These are phyloP conservation scores for Colletotrichum sp. DNA, from an alignment of 2,329 filamentous ascomycete genomes.

Conservation along the genomic window DNA sequence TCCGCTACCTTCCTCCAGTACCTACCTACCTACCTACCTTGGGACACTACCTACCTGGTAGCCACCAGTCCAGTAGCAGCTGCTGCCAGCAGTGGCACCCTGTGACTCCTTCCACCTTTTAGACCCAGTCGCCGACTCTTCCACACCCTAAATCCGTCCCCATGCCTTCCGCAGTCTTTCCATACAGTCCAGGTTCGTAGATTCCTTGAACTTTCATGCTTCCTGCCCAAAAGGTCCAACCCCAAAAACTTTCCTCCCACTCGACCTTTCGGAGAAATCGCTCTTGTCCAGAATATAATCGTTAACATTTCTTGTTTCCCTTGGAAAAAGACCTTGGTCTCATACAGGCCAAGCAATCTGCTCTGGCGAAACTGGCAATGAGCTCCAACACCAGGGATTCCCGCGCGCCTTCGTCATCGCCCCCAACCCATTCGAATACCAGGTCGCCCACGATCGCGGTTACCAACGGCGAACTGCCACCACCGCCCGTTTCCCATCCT, in stretches of 20 bases:
- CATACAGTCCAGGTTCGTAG: conserved; percentile 15
- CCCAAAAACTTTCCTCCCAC: background rate
- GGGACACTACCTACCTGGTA: background rate
- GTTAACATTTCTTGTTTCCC: conserved; percentile 8
- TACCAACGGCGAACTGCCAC: conserved; percentile 21
- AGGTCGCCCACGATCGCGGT: background rate
- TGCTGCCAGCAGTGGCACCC: background rate
- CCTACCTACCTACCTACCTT: background rate
- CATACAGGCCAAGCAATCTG: conserved; percentile 43
- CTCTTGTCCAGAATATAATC: background rate
- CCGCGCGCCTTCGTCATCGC: conserved; percentile 24
- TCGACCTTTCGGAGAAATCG: background rate
- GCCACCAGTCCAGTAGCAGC: background rate
- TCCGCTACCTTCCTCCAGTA: background rate
- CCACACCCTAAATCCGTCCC: background rate
- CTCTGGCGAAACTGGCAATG: conserved; percentile 51
- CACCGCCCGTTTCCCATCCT: conserved; percentile 30
- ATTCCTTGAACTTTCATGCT: background rate
- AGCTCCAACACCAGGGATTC: conserved; percentile 35
- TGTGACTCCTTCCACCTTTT: conserved; percentile 9
- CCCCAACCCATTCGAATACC: conserved; percentile 32
- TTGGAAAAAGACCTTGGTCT: conserved; percentile 25
- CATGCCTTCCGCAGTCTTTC: conserved; percentile 22
- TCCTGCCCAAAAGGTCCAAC: background rate
- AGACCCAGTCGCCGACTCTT: conserved; percentile 1